Conservation (phyloP, 169 alveolate species). For the Babesia gibsoni region DNA sequence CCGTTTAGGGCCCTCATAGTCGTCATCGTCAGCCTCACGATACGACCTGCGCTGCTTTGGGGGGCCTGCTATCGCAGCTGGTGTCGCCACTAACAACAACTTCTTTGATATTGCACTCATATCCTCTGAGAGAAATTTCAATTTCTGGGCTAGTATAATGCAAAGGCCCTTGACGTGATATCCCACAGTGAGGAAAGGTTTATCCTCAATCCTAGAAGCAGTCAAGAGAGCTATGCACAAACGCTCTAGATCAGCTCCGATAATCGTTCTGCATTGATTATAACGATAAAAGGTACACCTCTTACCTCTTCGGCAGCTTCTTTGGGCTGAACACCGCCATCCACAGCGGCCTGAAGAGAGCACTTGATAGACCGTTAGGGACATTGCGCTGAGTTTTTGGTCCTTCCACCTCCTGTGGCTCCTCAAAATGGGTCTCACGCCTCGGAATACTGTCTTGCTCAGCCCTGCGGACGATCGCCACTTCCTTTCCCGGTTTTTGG, state of each 20-base stretch:
- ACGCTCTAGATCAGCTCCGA: conserved; percentile 12
- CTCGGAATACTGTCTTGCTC: neutral
- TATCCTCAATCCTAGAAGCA: conserved; percentile 25
- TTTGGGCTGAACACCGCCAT: conserved; percentile 45
- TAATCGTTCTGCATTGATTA: conserved; percentile 15
- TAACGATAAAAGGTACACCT: too few relatives aligned
- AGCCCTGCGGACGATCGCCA: neutral
- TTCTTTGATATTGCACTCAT: neutral
- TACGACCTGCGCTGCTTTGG: conserved; percentile 24
- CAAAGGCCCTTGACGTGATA: conserved; percentile 56
- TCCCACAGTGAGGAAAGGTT: conserved; percentile 55
- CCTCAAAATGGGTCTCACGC: conserved; percentile 16
- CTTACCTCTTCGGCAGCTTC: conserved; percentile 44
- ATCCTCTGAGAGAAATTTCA: conserved; percentile 26
- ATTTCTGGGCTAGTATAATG: conserved; percentile 22
- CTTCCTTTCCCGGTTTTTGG: neutral
- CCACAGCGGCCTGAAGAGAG: conserved; percentile 48
- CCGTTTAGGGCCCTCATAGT: conserved; percentile 9
- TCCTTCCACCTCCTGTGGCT: neutral
- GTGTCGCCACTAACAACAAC: neutral
- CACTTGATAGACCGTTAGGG: conserved; percentile 49
- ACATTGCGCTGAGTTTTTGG: neutral
- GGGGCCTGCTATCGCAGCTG: neutral
- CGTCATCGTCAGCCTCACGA: conserved; percentile 49
- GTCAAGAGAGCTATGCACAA: conserved; percentile 40